Base-by-base conservation (phyloP, 2,329 filamentous ascomycete species). In the Diaporthe sp. region DNA sequence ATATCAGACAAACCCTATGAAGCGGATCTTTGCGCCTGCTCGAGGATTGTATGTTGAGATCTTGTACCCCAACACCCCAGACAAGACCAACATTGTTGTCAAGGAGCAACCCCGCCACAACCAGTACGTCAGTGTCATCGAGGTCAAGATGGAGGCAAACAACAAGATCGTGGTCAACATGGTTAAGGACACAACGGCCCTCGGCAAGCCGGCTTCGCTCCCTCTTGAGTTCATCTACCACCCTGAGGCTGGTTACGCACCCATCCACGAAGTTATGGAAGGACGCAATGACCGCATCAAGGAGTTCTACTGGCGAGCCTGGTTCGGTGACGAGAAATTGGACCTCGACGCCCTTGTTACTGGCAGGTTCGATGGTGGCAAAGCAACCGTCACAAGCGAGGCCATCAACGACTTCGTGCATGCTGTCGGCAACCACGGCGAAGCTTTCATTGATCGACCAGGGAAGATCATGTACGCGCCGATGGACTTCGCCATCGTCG, bases 341-440 rank as follows among this genome's bases (percentile, higher is more conserved):
- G 93, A 97, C 72, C 94, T 98, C 72, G 93, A 98, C 79, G 93
- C 94, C 22, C 89, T 94, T 47, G 94, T 98, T 70, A 96, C 94
- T 8, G 93, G 94, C 81, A 92, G 92, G 78, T 99, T 99, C 81
- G 94, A 97, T 78, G 97, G 97, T 81, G 97, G 97, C 77, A 92
- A 92, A 78, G 91, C 95, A 7, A 95, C 91, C 35, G 96, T 99
- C 78, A 98, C 95, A 6, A 92, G 93, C 75, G 94, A 98, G 82
- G 96, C 94, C 76, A 98, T 99, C 86, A 97, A 97, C 76, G 96
- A 99, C 86, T 99, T 99, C 79, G 95, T 98, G n/a, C 96, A 99
- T 82, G 96, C 97, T 59, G 97, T 99, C 78, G 97, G 97, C 77
- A 99, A 99, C 86, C 98, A 94, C 19, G 96, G 96, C 50, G 97